phyloP scores from a whole-genome alignment of 306 rosid species.

The Cicer chorassanicum region DNA sequence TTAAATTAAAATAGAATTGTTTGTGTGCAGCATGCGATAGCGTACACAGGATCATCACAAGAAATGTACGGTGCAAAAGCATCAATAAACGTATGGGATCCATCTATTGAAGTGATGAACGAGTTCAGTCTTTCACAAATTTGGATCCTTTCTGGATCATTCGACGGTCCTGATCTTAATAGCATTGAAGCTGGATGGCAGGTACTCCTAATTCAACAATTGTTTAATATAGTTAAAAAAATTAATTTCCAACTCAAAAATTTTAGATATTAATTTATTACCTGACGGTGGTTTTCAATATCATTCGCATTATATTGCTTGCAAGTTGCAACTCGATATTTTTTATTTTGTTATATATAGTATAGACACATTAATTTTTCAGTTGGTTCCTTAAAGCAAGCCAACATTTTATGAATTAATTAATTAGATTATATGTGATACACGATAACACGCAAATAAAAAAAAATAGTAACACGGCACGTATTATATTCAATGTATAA shows the following conservation, averaged over 20 bases:
- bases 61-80: slow-evolving; percentile 90
- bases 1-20: neutral
- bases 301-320: neutral
- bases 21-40: slow-evolving; percentile 75
- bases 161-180: slow-evolving; percentile 95
- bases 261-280: neutral
- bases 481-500: neutral
- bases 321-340: no score
- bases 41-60: slow-evolving; percentile 69
- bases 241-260: neutral
- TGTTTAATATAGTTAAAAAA: neutral
- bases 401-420: slow-evolving; percentile 5
- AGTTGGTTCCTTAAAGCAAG: slow-evolving; percentile 31
- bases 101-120: slow-evolving; percentile 70
- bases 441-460: neutral
- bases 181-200: slow-evolving; percentile 99
- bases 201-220: slow-evolving; percentile 55
- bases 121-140: slow-evolving; percentile 92
- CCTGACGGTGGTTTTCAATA: neutral
- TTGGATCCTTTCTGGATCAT: slow-evolving; percentile 91
- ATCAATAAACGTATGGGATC: slow-evolving; percentile 93
- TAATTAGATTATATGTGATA: slow-evolving; percentile 17
- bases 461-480: neutral
- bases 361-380: slow-evolving; percentile 13
- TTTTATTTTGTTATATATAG: neutral